Base-by-base conservation (phyloP, 2,329 filamentous ascomycete species). In the Colletotrichum horii region DNA sequence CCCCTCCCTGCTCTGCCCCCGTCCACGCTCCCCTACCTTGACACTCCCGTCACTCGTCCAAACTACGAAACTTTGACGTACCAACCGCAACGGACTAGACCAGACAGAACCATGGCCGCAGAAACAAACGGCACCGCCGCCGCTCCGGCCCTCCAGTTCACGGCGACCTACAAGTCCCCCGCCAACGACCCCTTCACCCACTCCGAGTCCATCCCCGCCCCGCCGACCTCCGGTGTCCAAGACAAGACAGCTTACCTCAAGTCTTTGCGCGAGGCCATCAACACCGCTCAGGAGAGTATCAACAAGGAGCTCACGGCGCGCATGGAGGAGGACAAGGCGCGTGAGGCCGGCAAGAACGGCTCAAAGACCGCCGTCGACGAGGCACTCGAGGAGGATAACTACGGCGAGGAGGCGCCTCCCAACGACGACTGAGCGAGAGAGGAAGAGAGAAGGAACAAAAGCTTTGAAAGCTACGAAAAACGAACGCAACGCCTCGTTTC, bases 321-420 rank as follows among this genome's bases (percentile, higher is more conserved):
- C 73, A 96, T 96, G 94, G 93, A 93, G 48, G 89, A 94, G 76
- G 94, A 96, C 81, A 94, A 93, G 81, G 85, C 84, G 11, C 85
- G 86, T 16, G 88, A 88, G 19, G 84, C 83, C 4, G 83, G 72
- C 26, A 77, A 61, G 43, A 75, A 80, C 74, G 65, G 80, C 74
- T 8, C 60, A 11, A 80, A 75, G 62, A 71, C 70, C 5, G 79
- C 75, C 11, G 80, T 87, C 12, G 89, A 91, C 75, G 91, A 93
- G 75, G 87, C 83, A 14, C 89, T 90, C 77, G 92, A 93, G 81
- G 94, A 95, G 81, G 91, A 94, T 80, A 94, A 96, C 81, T 98
- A 98, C 82, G 96, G 95, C 64, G 96, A 98, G 83, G 95, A 98
- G 83, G 91, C 93, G 28, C 87, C 91, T 15, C 92, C 93, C 66